Percentiles rank a stretch among this genome's conserved stretches.
Conservation (phyloP, 495 filamentous ascomycete species). For the Xylaria palmicola region DNA sequence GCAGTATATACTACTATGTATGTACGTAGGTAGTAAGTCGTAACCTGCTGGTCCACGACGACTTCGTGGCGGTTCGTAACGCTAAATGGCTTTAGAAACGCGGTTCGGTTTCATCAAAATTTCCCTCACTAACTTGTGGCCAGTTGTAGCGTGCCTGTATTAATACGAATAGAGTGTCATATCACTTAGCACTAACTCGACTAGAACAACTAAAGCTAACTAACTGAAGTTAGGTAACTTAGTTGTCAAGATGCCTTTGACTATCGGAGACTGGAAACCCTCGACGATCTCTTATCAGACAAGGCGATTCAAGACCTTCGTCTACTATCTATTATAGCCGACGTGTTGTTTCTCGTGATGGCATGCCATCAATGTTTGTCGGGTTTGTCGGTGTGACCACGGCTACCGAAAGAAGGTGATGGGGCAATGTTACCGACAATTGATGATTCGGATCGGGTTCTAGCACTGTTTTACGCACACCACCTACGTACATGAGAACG, state of each 20-base stretch:
- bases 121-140: background rate
- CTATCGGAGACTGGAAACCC: too few relatives aligned
- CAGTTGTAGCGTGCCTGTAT: background rate
- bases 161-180: background rate
- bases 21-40: background rate
- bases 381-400: background rate
- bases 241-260: too few relatives aligned
- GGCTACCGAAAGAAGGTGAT: background rate
- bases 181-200: too few relatives aligned
- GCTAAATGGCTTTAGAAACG: background rate
- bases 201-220: too few relatives aligned
- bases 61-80: background rate
- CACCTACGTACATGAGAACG: background rate
- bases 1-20: background rate
- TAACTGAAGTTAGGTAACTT: too few relatives aligned
- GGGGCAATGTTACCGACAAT: conserved; percentile 1
- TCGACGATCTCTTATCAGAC: too few relatives aligned
- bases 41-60: background rate
- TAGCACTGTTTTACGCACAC: conserved; percentile 14
- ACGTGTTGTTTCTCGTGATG: too few relatives aligned
- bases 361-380: too few relatives aligned
- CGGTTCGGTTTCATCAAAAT: background rate
- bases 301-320: too few relatives aligned
- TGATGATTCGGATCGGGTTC: background rate
- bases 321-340: too few relatives aligned